Evolutionary conservation across 768 basidiomycete genomes (phyloP).

Genomic region (Trametes cinnabarina): DNA sequence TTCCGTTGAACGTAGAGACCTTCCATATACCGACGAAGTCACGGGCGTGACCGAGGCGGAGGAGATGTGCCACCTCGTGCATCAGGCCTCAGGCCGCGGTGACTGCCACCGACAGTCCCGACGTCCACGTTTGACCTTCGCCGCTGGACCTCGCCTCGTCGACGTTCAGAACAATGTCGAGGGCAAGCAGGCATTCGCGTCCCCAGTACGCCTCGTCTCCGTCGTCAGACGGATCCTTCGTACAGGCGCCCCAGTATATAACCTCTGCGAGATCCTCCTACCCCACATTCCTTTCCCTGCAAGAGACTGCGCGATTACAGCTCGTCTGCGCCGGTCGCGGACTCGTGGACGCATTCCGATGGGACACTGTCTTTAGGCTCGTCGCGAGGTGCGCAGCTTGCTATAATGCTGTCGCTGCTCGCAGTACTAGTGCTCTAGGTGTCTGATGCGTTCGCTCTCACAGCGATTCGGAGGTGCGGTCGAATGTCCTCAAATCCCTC

Average conservation of each 20-base stretch:
- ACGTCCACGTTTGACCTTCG: too few species aligned
- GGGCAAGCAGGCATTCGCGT: background rate
- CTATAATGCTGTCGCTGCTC: background rate
- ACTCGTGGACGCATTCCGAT: constrained; percentile 68
- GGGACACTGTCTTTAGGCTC: constrained; percentile 60
- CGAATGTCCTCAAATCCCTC: constrained; percentile 71
- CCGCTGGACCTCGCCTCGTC: too few species aligned
- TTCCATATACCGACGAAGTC: background rate
- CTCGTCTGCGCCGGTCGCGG: constrained; percentile 57
- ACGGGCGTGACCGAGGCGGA: background rate
- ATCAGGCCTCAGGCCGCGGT: too few species aligned
- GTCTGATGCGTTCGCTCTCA: constrained; percentile 1
- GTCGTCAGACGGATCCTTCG: background rate
- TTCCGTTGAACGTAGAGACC: background rate
- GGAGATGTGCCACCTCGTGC: background rate
- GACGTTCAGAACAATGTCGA: constrained; percentile 13
- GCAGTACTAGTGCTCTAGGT: constrained; percentile 9
- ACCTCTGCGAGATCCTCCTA: constrained; percentile 50
- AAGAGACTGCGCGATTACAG: constrained; percentile 60
- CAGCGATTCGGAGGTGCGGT: constrained; percentile 76
- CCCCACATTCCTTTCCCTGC: constrained; percentile 66
- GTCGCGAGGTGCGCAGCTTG: constrained; percentile 54
- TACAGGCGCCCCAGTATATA: constrained; percentile 8
- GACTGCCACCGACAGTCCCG: too few species aligned
- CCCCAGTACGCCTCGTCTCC: constrained; percentile 3